A percentile compares a stretch with the other conserved stretches of the same genome.
phyloP scores from a whole-genome alignment of 2,329 filamentous ascomycete genomes.

The Graphilbum sp. region DNA sequence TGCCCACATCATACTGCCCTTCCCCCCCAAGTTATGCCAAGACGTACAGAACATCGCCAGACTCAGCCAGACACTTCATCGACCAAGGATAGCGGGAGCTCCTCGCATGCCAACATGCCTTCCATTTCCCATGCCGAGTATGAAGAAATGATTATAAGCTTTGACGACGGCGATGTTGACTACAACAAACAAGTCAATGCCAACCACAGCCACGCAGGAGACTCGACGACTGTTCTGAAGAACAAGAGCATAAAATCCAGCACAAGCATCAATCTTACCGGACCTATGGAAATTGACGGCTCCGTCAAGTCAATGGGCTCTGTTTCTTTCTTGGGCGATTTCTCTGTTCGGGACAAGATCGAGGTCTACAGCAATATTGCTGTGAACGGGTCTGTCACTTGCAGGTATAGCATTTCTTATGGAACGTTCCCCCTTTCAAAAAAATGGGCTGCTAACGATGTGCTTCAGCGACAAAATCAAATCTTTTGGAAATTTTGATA shows the following conservation, averaged over 20 bases:
- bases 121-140: conserved; percentile 5
- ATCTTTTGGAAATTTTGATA: conserved; percentile 27
- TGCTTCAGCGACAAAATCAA: conserved; percentile 28
- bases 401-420: conserved; percentile 27
- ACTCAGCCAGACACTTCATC: not conserved
- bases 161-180: conserved; percentile 7
- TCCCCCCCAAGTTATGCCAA: conserved; percentile 1
- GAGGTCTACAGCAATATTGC: conserved; percentile 29
- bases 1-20: too few species aligned
- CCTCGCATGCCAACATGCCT: not conserved
- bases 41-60: not conserved
- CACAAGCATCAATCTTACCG: conserved; percentile 21
- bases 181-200: conserved; percentile 6
- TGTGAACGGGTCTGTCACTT: conserved; percentile 24
- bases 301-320: conserved; percentile 29
- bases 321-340: conserved; percentile 26
- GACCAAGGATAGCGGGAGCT: not conserved
- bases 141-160: conserved; percentile 8
- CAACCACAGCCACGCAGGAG: not conserved
- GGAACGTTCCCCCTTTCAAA: not conserved
- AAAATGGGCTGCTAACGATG: not conserved
- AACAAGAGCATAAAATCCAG: conserved; percentile 26
- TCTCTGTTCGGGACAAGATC: conserved; percentile 25
- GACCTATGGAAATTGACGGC: conserved; percentile 29
- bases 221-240: conserved; percentile 11